Evolutionary conservation across 2,329 filamentous ascomycete genomes (phyloP), one percentile per base, ranked within the genome.

Genomic region (Botrytis cinerea): DNA sequence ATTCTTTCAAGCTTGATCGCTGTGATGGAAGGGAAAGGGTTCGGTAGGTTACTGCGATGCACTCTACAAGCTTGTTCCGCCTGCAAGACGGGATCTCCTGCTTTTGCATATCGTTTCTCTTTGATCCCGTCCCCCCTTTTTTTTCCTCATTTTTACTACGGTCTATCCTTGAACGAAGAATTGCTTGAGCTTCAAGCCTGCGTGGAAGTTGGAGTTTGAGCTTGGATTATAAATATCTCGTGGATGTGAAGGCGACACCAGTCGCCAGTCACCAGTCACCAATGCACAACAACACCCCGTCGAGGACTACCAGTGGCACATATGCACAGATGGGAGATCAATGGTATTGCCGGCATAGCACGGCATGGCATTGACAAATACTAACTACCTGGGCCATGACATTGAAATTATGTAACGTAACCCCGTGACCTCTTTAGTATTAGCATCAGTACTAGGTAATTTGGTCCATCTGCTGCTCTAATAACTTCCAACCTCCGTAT

Each of bases 51-150:
- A 40, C 59, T 71, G 60, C 70, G 60, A 71, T 64, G 43, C 59
- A 71, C 32, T 64, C 22, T 63, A 59, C 43, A 69, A 71, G 48
- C 28, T 54, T 40, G 59, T 48, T 48, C 35, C 48, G 64, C 43
- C 70, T 72, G 70, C 70, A 72, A 66, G 70, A 72, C 70, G 70
- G 70, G 70, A 72, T 67, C 70, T 66, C 70, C 61, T 72, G 70
- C 70, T 72, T 72, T 12, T 71, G 70, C 70, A 72, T 72, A 59
- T 72, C 69, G 69, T 71, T 64, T 63, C 38, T 71, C 22, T 48
- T 45, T 20, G n/a, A 46, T 32, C 57, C 43, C n/a, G 51, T 45
- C 38, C 28, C 61, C n/a, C 28, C 32, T 32, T 32, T 32, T 38
- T 57, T 28, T 32, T 59, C n/a, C 32, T 48, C 7, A 7, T 32